Percentiles rank a stretch among this genome's conserved stretches.
phyloP scores from a whole-genome alignment of 345 rosid species.

The Noccaea bulbosa region DNA sequence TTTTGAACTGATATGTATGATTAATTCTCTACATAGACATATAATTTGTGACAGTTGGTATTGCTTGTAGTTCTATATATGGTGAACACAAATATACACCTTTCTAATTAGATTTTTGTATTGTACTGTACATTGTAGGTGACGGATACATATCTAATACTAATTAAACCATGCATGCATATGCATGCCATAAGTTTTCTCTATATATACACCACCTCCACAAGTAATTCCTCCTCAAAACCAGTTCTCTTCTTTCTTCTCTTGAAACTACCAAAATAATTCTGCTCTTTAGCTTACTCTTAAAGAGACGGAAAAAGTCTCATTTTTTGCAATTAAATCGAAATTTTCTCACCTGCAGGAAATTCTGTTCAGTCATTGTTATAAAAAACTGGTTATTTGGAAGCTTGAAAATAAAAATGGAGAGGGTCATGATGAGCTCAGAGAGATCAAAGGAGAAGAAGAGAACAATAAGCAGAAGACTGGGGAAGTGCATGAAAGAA shows the following conservation, averaged over 20 bases:
- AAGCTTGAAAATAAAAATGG: constrained; percentile 35
- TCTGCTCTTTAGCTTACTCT: background rate
- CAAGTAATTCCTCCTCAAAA: constrained; percentile 22
- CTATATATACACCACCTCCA: constrained; percentile 29
- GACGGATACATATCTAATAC: background rate
- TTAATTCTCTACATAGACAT: too few species aligned
- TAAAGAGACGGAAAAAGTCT: background rate
- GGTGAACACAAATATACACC: background rate
- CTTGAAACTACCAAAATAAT: constrained; percentile 16
- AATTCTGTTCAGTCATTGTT: constrained; percentile 14
- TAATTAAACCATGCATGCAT: constrained; percentile 28
- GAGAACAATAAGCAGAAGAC: constrained; percentile 53
- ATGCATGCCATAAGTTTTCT: constrained; percentile 32
- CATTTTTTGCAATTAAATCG: background rate
- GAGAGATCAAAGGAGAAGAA: constrained; percentile 47
- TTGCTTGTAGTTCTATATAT: background rate
- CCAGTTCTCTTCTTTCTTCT: constrained; percentile 5
- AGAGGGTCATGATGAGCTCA: constrained; percentile 43
- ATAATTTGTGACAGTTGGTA: too few species aligned
- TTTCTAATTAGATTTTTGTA: background rate
- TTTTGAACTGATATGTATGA: too few species aligned
- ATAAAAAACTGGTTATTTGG: background rate
- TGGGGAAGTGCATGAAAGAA: constrained; percentile 64
- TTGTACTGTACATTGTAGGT: background rate
- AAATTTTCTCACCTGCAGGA: background rate